A percentile compares a stretch with the other conserved stretches of the same genome.
Evolutionary conservation across 1,139 yeast genomes (phyloP).

Genomic region (Suhomyces wounanorum): DNA sequence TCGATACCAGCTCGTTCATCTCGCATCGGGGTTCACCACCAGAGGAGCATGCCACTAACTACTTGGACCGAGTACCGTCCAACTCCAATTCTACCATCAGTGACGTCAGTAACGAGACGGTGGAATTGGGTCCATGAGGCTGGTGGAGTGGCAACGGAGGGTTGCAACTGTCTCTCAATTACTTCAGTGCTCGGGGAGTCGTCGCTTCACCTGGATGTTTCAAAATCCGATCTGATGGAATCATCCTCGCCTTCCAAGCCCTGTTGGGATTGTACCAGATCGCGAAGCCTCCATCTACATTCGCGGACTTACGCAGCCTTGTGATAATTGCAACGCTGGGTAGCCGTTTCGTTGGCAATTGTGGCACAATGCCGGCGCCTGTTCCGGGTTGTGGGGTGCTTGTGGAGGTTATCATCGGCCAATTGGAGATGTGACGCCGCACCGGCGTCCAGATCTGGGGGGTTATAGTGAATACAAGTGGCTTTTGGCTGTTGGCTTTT

Average conservation of each 20-base stretch:
- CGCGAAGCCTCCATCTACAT: neutral
- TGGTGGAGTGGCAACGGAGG: no score
- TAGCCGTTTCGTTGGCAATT: no score
- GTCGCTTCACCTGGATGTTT: no score
- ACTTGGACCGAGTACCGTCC: neutral
- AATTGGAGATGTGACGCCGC: no score
- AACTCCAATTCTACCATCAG: neutral
- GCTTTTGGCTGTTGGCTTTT: no score
- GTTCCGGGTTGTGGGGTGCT: neutral
- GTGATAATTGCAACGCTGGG: no score
- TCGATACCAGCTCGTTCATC: slow-evolving; percentile 24
- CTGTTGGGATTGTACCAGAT: no score
- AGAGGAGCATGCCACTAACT: neutral
- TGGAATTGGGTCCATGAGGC: neutral
- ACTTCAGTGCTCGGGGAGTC: no score
- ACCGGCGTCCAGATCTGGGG: neutral
- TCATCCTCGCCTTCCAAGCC: no score
- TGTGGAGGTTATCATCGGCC: neutral
- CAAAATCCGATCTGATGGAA: no score
- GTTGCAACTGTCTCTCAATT: no score
- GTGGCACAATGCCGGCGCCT: neutral
- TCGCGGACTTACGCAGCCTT: neutral
- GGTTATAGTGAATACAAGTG: no score
- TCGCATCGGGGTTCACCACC: slow-evolving; percentile 9
- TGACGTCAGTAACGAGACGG: slow-evolving; percentile 1